These are phyloP conservation scores for Pyrrhoderma noxium DNA, from an alignment of 1,284 basidiomycete genomes.

Conservation along the genomic window DNA sequence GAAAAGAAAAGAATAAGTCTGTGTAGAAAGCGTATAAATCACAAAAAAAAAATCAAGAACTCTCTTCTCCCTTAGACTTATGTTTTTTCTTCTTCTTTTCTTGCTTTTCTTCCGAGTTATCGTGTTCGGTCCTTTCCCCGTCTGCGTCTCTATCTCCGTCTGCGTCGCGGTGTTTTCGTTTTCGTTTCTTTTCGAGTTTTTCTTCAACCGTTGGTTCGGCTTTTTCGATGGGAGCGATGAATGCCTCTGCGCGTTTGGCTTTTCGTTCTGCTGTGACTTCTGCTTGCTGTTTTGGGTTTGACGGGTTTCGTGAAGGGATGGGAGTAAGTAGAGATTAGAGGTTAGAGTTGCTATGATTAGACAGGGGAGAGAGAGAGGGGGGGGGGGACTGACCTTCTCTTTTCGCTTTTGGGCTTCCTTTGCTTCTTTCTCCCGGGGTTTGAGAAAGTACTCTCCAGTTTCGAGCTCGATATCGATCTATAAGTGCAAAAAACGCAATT, in stretches of 20 bases:
- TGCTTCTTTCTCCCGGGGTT: slow-evolving; percentile 72
- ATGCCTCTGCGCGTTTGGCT: slow-evolving; percentile 76
- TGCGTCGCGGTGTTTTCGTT: slow-evolving; percentile 25
- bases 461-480: slow-evolving; percentile 92
- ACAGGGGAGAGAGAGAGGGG: neutral
- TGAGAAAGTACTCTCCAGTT: slow-evolving; percentile 97
- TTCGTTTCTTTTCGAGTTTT: slow-evolving; percentile 55
- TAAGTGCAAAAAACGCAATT: neutral
- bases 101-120: slow-evolving; percentile 34
- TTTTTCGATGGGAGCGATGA: slow-evolving; percentile 73
- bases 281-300: slow-evolving; percentile 55
- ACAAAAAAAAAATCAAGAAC: neutral
- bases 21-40: neutral
- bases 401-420: slow-evolving; percentile 56
- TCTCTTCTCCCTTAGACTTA: slow-evolving; percentile 20
- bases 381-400: slow-evolving; percentile 55
- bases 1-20: neutral
- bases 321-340: neutral
- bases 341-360: neutral
- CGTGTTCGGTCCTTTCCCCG: no score
- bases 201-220: slow-evolving; percentile 70
- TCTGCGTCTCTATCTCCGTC: slow-evolving; percentile 22
- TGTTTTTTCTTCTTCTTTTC: slow-evolving; percentile 25
- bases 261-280: slow-evolving; percentile 61
- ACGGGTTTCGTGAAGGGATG: slow-evolving; percentile 10